These are phyloP conservation scores for Linnemannia zychae DNA, from an alignment of 192 early-diverging fungal species.

Conservation along the genomic window DNA sequence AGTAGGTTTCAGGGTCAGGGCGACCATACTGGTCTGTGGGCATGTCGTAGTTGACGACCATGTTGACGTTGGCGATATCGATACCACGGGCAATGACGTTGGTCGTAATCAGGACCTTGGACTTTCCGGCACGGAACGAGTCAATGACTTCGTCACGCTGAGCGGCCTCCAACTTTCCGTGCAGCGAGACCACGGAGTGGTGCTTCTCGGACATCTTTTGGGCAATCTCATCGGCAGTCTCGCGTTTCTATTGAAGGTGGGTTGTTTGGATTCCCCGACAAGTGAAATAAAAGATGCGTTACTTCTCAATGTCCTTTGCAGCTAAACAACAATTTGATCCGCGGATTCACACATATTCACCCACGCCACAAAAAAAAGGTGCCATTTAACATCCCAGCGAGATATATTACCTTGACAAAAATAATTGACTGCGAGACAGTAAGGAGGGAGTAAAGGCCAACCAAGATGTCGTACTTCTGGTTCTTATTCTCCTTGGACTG, in stretches of 20 bases:
- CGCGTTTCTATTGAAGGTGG: slow-evolving; percentile 65
- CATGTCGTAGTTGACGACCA: slow-evolving; percentile 98
- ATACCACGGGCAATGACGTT: slow-evolving; percentile 98
- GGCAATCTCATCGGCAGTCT: slow-evolving; percentile 87
- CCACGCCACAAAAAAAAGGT: slow-evolving; percentile 6
- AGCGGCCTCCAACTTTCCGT: slow-evolving; percentile 81
- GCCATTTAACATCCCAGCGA: too few relatives aligned
- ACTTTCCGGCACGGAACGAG: slow-evolving; percentile 89
- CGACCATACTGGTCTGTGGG: slow-evolving; percentile 73
- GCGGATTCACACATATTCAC: not conserved
- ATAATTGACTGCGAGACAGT: slow-evolving; percentile 98
- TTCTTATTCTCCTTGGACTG: slow-evolving; percentile 57
- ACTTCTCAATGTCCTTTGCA: not conserved
- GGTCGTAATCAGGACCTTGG: slow-evolving; percentile 96
- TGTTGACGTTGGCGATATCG: slow-evolving; percentile 94
- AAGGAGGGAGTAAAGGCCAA: slow-evolving; percentile 82
- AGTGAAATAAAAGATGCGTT: not conserved
- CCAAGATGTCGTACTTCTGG: slow-evolving; percentile 86
- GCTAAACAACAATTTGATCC: not conserved
- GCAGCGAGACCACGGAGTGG: slow-evolving; percentile 86
- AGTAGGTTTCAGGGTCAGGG: slow-evolving; percentile 94
- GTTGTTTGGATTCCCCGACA: slow-evolving; percentile 1
- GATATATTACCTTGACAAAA: slow-evolving; percentile 81
- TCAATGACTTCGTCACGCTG: slow-evolving; percentile 95
- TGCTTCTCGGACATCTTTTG: slow-evolving; percentile 83